phyloP scores from a whole-genome alignment of 2,329 filamentous ascomycete species.

The Fusarium sp. region DNA sequence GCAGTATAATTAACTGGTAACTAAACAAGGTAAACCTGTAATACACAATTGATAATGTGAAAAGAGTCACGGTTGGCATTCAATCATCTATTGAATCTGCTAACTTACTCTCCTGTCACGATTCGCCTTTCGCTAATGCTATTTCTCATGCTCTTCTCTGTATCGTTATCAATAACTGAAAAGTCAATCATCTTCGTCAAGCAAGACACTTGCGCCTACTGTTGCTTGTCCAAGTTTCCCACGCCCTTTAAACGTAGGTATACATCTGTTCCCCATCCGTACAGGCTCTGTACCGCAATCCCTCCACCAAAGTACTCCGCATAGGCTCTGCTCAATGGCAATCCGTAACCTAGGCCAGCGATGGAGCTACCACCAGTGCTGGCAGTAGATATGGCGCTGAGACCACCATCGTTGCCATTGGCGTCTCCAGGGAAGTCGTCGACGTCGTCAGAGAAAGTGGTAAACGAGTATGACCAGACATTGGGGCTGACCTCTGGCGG shows the following conservation, averaged over 20 bases:
- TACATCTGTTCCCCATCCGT: conserved; percentile 87
- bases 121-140: not conserved
- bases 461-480: conserved; percentile 98
- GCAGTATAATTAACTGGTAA: not conserved
- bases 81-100: not conserved
- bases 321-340: conserved; percentile 91
- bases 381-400: conserved; percentile 80
- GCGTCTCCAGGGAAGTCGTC: conserved; percentile 57
- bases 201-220: not conserved
- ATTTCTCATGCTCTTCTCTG: not conserved
- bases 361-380: conserved; percentile 84
- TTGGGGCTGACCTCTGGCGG: conserved; percentile 83
- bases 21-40: not conserved
- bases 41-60: too few species aligned
- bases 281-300: conserved; percentile 93
- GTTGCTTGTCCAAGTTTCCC: conserved; percentile 61
- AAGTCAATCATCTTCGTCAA: not conserved
- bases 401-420: conserved; percentile 66
- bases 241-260: conserved; percentile 74
- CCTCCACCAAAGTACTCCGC: conserved; percentile 98
- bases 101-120: not conserved
- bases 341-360: conserved; percentile 90
- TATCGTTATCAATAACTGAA: not conserved
- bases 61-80: not conserved
- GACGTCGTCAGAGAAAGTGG: conserved; percentile 80